Percentiles rank a stretch among this genome's conserved stretches.
These are phyloP conservation scores for Sporothrix protearum DNA, from an alignment of 2,329 filamentous ascomycete genomes.

Conservation along the genomic window DNA sequence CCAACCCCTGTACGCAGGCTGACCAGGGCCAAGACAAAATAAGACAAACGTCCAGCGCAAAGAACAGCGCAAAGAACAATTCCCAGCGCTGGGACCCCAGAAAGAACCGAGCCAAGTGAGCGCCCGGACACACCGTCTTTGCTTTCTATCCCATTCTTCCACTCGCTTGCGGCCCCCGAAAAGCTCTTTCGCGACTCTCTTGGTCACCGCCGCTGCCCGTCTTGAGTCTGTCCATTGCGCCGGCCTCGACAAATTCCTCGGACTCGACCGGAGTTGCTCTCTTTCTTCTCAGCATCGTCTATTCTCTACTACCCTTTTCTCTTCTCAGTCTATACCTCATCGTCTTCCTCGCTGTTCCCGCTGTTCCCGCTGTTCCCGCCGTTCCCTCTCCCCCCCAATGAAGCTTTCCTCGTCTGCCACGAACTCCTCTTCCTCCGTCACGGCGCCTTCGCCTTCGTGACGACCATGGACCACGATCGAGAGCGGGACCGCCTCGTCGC, in stretches of 20 bases:
- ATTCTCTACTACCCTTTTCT: not conserved
- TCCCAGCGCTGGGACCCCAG: not conserved
- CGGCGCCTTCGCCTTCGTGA: conserved; percentile 16
- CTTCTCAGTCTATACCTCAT: not conserved
- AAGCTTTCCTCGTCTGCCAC: conserved; percentile 15
- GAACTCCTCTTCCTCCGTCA: not conserved
- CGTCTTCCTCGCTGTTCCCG: too few species aligned
- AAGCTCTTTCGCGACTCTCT: not conserved
- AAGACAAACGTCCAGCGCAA: conserved; percentile 1
- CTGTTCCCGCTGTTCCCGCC: not conserved
- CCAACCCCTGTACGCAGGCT: not conserved
- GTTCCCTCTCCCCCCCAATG: conserved; percentile 15
- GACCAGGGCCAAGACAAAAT: not conserved
- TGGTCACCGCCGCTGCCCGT: not conserved
- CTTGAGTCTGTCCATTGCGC: not conserved
- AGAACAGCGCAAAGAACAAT: not conserved
- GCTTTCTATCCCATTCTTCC: not conserved
- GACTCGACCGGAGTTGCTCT: not conserved
- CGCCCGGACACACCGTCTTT: not conserved
- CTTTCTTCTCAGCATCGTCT: not conserved
- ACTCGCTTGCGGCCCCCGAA: not conserved
- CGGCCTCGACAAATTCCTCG: not conserved
- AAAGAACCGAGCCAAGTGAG: not conserved
- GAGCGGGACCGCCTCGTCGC: conserved; percentile 45
- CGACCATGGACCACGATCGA: conserved; percentile 7